phyloP scores from a whole-genome alignment of 345 rosid species.

The Sapria himalayana region DNA sequence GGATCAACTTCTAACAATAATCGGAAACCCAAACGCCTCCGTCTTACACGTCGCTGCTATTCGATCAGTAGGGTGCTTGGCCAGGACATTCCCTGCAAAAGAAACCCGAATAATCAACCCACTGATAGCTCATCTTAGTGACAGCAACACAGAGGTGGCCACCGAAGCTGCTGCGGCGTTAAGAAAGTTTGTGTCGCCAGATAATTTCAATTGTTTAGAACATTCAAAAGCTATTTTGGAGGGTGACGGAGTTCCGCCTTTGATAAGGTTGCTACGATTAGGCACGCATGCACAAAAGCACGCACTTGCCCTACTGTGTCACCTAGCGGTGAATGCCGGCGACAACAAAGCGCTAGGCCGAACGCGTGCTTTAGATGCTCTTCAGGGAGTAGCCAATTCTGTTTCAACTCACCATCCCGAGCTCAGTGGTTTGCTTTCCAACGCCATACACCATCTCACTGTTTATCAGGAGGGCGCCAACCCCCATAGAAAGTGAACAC shows the following conservation, averaged over 20 bases:
- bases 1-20: constrained; percentile 33
- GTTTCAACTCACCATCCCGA: constrained; percentile 26
- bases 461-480: constrained; percentile 28
- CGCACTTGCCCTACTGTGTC: constrained; percentile 25
- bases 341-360: constrained; percentile 38
- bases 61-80: constrained; percentile 30
- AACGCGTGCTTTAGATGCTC: constrained; percentile 26
- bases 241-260: constrained; percentile 23
- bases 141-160: constrained; percentile 13
- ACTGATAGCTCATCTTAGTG: constrained; percentile 21
- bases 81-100: constrained; percentile 35
- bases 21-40: constrained; percentile 18
- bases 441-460: constrained; percentile 27
- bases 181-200: constrained; percentile 30
- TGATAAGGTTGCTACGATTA: constrained; percentile 18
- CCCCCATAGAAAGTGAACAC: constrained; percentile 15
- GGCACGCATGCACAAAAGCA: constrained; percentile 17
- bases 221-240: constrained; percentile 42
- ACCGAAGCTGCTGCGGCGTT: constrained; percentile 33
- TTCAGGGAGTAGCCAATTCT: constrained; percentile 25
- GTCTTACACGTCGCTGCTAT: constrained; percentile 21
- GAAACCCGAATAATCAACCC: constrained; percentile 28
- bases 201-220: constrained; percentile 26
- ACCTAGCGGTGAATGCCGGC: constrained; percentile 32
- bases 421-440: constrained; percentile 21